Percentiles rank a stretch among this genome's conserved stretches.
phyloP scores from a whole-genome alignment of 441 rosid genomes.

The Erodium texanum region DNA sequence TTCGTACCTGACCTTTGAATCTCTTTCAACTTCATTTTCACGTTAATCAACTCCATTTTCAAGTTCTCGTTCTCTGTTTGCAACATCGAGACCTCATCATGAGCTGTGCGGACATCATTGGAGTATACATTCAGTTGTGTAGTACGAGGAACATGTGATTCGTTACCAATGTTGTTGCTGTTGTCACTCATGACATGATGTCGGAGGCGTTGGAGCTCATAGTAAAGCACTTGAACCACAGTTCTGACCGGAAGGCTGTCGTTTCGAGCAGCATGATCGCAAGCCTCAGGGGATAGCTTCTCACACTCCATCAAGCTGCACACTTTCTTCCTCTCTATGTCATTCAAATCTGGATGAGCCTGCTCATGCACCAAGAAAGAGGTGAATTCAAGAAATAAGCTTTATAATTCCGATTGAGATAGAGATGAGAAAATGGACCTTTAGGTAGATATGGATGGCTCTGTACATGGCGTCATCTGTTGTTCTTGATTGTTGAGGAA shows the following conservation, averaged over 20 bases:
- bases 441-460: conserved; percentile 62
- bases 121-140: no score
- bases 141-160: no score
- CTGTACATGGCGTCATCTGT: conserved; percentile 64
- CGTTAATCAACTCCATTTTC: conserved; percentile 58
- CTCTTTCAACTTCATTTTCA: conserved; percentile 81
- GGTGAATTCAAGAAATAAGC: no score
- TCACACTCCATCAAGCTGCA: conserved; percentile 72
- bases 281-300: conserved; percentile 60
- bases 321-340: conserved; percentile 62
- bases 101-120: conserved; percentile 26
- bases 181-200: conserved; percentile 44
- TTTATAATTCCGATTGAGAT: no score
- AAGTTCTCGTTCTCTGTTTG: conserved; percentile 69
- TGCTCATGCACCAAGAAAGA: conserved; percentile 2
- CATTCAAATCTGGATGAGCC: conserved; percentile 62
- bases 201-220: conserved; percentile 80
- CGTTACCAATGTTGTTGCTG: no score
- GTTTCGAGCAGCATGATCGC: conserved; percentile 70
- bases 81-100: conserved; percentile 55
- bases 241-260: conserved; percentile 73
- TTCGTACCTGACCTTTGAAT: no score
- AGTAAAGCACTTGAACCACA: conserved; percentile 85
- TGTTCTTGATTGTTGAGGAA: conserved; percentile 50
- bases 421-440: conserved; percentile 34